Percentiles rank a stretch among this genome's conserved stretches.
These are phyloP conservation scores for Aspergillus quadrilineatus DNA, from an alignment of 2,329 filamentous ascomycete species.

Conservation along the genomic window DNA sequence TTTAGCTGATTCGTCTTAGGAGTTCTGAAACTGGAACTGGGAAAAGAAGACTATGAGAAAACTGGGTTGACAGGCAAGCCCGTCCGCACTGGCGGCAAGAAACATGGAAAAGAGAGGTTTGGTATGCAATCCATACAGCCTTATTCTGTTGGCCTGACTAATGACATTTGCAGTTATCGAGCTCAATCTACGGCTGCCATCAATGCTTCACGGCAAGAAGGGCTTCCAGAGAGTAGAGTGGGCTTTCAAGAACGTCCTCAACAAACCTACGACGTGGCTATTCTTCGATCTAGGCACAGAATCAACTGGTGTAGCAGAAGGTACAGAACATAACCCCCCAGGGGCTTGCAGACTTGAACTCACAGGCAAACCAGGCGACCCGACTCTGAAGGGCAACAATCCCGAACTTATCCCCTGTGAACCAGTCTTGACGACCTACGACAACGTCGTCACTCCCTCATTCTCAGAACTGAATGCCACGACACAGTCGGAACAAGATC, in stretches of 20 bases:
- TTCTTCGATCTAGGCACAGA: constrained; percentile 61
- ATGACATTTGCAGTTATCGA: constrained; percentile 62
- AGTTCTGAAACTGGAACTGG: constrained; percentile 70
- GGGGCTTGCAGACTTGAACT: background rate
- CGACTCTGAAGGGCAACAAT: constrained; percentile 38
- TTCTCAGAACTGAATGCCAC: constrained; percentile 29
- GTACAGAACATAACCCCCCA: constrained; percentile 34
- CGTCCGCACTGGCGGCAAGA: constrained; percentile 56
- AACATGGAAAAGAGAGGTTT: constrained; percentile 70
- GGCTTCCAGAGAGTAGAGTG: constrained; percentile 75
- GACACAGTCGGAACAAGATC: constrained; percentile 41
- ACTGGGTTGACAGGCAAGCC: constrained; percentile 76
- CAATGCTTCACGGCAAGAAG: constrained; percentile 81
- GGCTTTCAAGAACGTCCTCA: constrained; percentile 76
- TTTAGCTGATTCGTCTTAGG: constrained; percentile 48
- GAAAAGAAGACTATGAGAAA: constrained; percentile 78
- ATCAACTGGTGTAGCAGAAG: constrained; percentile 34
- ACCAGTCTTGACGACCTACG: constrained; percentile 25
- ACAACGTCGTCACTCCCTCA: constrained; percentile 32
- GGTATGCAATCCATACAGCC: constrained; percentile 48
- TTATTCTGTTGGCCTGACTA: constrained; percentile 8
- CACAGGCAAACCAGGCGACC: constrained; percentile 24
- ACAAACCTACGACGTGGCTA: constrained; percentile 69
- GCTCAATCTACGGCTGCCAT: constrained; percentile 68
- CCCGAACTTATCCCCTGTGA: constrained; percentile 37